Conservation (phyloP, 352 stramenopile genomes). For the Phytophthora agathidicida region DNA sequence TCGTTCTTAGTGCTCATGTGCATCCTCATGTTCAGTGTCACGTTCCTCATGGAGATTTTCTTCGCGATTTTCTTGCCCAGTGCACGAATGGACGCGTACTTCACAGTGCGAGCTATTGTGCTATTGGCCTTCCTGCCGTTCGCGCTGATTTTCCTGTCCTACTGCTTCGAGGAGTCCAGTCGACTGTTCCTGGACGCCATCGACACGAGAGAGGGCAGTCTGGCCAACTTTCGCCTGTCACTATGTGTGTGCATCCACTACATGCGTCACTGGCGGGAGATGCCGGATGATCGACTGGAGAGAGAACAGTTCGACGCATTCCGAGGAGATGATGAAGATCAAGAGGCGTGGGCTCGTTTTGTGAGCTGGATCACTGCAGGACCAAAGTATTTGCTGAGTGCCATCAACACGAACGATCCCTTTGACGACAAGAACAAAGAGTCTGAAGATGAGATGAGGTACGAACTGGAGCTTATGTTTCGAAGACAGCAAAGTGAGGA, state of each 20-base stretch:
- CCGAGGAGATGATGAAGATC: slow-evolving; percentile 58
- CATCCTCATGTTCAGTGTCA: slow-evolving; percentile 91
- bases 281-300: slow-evolving; percentile 81
- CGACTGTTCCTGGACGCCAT: slow-evolving; percentile 87
- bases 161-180: slow-evolving; percentile 86
- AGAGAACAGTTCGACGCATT: slow-evolving; percentile 53
- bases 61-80: slow-evolving; percentile 90
- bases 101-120: slow-evolving; percentile 72
- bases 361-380: slow-evolving; percentile 44
- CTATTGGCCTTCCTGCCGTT: slow-evolving; percentile 77
- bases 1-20: slow-evolving; percentile 90
- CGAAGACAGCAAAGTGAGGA: slow-evolving; percentile 54
- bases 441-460: slow-evolving; percentile 67
- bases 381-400: slow-evolving; percentile 41
- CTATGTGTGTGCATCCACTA: slow-evolving; percentile 88
- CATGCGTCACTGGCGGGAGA: slow-evolving; percentile 76
- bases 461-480: slow-evolving; percentile 67
- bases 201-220: slow-evolving; percentile 79
- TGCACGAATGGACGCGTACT: slow-evolving; percentile 71
- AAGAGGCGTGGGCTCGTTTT: slow-evolving; percentile 65
- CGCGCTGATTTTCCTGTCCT: slow-evolving; percentile 84
- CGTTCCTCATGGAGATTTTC: slow-evolving; percentile 91
- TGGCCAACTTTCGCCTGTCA: slow-evolving; percentile 86
- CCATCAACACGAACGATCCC: slow-evolving; percentile 68
- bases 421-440: slow-evolving; percentile 84